A percentile compares a stretch with the other conserved stretches of the same genome.
Conservation (phyloP, 257 asterid genomes). For the Scutellaria baicalensis region DNA sequence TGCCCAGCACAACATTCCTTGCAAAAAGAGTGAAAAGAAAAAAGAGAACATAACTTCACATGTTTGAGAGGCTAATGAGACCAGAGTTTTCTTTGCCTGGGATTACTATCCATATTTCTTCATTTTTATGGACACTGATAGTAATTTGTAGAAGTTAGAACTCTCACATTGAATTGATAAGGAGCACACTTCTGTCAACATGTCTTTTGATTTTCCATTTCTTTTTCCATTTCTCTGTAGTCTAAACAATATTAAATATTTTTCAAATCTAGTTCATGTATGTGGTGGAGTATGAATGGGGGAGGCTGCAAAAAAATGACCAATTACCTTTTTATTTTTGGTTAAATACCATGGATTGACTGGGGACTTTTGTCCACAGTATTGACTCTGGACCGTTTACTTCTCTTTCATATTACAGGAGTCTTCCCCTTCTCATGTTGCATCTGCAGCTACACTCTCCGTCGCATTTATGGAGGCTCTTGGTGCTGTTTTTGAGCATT, state of each 20-base stretch:
- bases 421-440: constrained; percentile 83
- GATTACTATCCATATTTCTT: background rate
- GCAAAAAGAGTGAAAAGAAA: background rate
- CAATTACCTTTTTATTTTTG: background rate
- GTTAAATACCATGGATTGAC: background rate
- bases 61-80: background rate
- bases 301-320: background rate
- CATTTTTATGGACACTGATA: background rate
- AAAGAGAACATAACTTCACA: background rate
- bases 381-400: background rate
- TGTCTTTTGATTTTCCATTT: background rate
- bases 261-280: background rate
- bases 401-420: constrained; percentile 41
- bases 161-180: background rate
- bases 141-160: background rate
- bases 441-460: constrained; percentile 94
- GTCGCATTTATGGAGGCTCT: constrained; percentile 96
- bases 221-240: background rate
- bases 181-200: background rate
- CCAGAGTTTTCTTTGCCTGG: background rate
- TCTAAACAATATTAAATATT: background rate
- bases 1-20: background rate
- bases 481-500: constrained; percentile 64
- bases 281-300: background rate
- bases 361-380: background rate